These are phyloP conservation scores for Penicillium cataractarum DNA, from an alignment of 495 filamentous ascomycete genomes.

Conservation along the genomic window DNA sequence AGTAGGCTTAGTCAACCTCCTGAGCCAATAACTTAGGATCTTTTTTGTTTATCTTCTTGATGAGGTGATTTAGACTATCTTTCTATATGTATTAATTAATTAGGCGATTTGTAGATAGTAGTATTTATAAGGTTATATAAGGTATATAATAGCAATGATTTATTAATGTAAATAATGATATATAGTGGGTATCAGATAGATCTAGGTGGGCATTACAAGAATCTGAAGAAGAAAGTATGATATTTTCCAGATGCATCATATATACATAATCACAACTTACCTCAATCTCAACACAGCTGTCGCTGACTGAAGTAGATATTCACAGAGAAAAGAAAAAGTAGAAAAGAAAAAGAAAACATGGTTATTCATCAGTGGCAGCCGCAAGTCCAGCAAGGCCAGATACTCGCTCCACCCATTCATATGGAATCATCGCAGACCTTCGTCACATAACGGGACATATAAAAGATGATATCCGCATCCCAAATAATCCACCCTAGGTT, in stretches of 20 bases:
- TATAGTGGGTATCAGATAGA: too few relatives aligned
- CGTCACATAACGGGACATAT: neutral
- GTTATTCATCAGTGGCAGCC: conserved; percentile 20
- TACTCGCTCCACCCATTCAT: conserved; percentile 2
- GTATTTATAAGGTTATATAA: too few relatives aligned
- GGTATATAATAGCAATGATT: too few relatives aligned
- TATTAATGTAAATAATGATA: too few relatives aligned
- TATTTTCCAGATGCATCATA: conserved; percentile 12
- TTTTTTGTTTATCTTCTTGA: too few relatives aligned
- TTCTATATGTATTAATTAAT: too few relatives aligned
- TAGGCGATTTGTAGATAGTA: too few relatives aligned
- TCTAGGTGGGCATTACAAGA: neutral
- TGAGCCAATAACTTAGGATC: too few relatives aligned
- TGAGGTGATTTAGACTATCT: too few relatives aligned
- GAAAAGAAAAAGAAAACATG: neutral
- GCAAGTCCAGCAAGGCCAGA: neutral
- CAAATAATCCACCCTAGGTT: neutral
- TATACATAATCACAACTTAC: conserved; percentile 23
- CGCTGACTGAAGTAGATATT: conserved; percentile 1
- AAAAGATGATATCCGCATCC: neutral
- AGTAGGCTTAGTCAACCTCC: too few relatives aligned
- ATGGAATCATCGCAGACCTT: conserved; percentile 18
- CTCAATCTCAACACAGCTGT: neutral
- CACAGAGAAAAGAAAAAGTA: conserved; percentile 10
- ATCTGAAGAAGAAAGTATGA: neutral